Evolutionary conservation across 176 grass and related monocot genomes (phyloP).

Genomic region (Avena atlantica): DNA sequence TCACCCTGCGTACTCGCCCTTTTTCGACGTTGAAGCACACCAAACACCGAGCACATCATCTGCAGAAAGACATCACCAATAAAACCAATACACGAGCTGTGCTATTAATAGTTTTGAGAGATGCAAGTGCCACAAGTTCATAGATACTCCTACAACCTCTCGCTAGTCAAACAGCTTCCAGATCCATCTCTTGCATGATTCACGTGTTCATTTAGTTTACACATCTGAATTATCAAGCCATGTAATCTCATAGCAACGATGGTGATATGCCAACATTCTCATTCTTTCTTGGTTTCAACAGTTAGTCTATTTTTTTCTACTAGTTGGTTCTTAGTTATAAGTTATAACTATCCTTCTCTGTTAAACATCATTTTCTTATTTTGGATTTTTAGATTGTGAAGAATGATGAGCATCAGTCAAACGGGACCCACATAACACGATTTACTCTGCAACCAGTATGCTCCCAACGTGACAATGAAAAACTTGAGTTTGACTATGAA

Average conservation of each 20-base stretch:
- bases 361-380: constrained; percentile 21
- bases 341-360: not conserved
- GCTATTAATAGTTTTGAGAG: too few species aligned
- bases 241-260: not conserved
- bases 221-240: constrained; percentile 14
- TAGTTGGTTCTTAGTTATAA: constrained; percentile 17
- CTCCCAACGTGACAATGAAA: constrained; percentile 89
- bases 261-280: not conserved
- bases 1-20: too few species aligned
- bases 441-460: constrained; percentile 96
- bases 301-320: constrained; percentile 10
- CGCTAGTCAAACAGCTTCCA: not conserved
- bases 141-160: too few species aligned
- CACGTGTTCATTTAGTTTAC: not conserved
- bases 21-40: too few species aligned
- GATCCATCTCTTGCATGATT: not conserved
- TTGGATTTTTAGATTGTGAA: constrained; percentile 80
- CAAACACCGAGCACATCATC: too few species aligned
- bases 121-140: too few species aligned
- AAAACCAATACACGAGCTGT: too few species aligned
- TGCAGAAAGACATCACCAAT: too few species aligned
- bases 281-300: not conserved
- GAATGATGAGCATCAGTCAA: constrained; percentile 90
- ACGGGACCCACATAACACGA: constrained; percentile 88
- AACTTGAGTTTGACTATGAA: constrained; percentile 98